A percentile compares a stretch with the other conserved stretches of the same genome.
phyloP scores from a whole-genome alignment of 2,329 filamentous ascomycete genomes.

The Didymellaceae sp. region DNA sequence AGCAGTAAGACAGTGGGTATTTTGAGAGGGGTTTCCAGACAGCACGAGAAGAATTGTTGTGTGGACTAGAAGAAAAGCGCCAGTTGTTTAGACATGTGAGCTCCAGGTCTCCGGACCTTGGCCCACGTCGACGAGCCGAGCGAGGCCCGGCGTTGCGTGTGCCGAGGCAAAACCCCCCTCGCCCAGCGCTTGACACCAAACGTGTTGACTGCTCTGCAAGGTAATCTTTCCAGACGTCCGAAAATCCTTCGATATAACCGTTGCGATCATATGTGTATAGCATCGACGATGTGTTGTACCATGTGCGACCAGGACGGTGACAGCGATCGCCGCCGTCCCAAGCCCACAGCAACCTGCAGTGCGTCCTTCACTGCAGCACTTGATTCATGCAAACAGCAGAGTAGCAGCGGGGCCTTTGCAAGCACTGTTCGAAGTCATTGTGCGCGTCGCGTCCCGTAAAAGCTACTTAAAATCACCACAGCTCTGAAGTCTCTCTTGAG shows the following conservation, averaged over 20 bases:
- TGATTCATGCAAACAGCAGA: too few species aligned
- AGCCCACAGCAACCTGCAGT: slow-evolving; percentile 1
- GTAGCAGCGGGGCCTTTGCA: too few species aligned
- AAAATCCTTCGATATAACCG: too few species aligned
- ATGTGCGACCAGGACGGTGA: background rate
- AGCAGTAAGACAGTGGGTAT: background rate
- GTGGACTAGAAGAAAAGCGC: slow-evolving; percentile 21
- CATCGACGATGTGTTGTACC: background rate
- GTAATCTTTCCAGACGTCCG: background rate
- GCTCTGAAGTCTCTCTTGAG: background rate
- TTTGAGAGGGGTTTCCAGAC: background rate
- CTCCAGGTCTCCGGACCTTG: slow-evolving; percentile 38
- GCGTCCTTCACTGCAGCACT: slow-evolving; percentile 1
- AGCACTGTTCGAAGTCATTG: too few species aligned
- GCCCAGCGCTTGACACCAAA: slow-evolving; percentile 7
- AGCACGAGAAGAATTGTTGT: slow-evolving; percentile 11
- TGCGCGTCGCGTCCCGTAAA: too few species aligned
- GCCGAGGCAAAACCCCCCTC: slow-evolving; percentile 30
- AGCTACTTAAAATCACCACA: background rate
- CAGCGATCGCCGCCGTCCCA: slow-evolving; percentile 5
- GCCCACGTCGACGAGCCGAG: slow-evolving; percentile 30
- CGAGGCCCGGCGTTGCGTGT: slow-evolving; percentile 28
- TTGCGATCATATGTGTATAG: too few species aligned
- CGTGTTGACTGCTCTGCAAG: slow-evolving; percentile 4
- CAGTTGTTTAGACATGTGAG: slow-evolving; percentile 34